Evolutionary conservation across 768 basidiomycete species (phyloP).

Genomic region (Podaxis sp.): DNA sequence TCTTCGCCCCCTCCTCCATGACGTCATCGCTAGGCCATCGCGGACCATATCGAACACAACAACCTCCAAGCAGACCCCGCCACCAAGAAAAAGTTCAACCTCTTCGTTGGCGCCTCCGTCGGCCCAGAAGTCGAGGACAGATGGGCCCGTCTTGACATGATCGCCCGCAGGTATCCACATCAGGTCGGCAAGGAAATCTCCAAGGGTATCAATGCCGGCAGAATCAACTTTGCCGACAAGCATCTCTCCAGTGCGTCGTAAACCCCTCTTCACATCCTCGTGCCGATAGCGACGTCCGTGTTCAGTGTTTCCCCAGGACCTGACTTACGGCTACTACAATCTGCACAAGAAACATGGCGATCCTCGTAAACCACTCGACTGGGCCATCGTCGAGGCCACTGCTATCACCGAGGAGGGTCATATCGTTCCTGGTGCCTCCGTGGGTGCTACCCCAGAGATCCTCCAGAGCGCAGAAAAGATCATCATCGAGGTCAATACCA

Average conservation of each 20-base stretch:
- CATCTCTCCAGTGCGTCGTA: constrained; percentile 43
- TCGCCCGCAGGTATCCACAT: constrained; percentile 46
- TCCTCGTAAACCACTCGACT: constrained; percentile 43
- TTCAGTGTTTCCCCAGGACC: constrained; percentile 49
- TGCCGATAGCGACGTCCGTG: not conserved
- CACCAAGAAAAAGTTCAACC: constrained; percentile 47
- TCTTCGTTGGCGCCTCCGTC: constrained; percentile 48
- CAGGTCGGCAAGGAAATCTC: constrained; percentile 50
- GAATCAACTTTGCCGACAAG: constrained; percentile 49
- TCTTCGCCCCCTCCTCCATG: not conserved
- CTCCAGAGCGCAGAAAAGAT: constrained; percentile 48
- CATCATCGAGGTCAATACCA: constrained; percentile 51
- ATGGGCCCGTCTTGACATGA: constrained; percentile 49
- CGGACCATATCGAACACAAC: constrained; percentile 41
- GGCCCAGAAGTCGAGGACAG: constrained; percentile 51
- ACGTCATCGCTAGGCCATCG: constrained; percentile 37
- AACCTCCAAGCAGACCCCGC: constrained; percentile 42
- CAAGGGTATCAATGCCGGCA: constrained; percentile 48
- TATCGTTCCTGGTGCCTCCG: constrained; percentile 48
- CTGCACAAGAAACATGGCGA: constrained; percentile 44
- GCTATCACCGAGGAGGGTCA: constrained; percentile 48
- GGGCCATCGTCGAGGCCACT: constrained; percentile 52
- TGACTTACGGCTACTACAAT: constrained; percentile 48
- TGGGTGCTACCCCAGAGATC: constrained; percentile 49
- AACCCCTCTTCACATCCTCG: not conserved